These are phyloP conservation scores for Pestalotiopsis sp. DNA, from an alignment of 2,329 filamentous ascomycete genomes.

Conservation along the genomic window DNA sequence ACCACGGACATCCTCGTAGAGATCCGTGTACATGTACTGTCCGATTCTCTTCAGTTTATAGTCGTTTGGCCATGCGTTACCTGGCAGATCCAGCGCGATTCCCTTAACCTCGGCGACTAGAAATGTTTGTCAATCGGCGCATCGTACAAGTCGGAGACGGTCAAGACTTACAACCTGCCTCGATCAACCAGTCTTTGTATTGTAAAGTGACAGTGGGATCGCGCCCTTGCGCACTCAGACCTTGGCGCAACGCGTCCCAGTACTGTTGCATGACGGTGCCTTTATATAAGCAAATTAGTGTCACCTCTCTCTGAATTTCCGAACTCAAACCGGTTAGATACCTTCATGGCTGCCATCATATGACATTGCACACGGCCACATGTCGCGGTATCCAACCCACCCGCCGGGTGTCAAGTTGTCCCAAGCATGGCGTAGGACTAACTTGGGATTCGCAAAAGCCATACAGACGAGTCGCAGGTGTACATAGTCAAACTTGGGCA, in stretches of 20 bases:
- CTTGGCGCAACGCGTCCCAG: background rate
- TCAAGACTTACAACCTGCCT: constrained; percentile 13
- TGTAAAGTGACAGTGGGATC: background rate
- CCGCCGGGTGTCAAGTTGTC: constrained; percentile 34
- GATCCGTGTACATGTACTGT: constrained; percentile 17
- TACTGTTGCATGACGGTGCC: constrained; percentile 4
- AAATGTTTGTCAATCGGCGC: background rate
- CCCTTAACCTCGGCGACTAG: constrained; percentile 20
- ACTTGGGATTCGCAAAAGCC: constrained; percentile 45
- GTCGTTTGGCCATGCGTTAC: constrained; percentile 24
- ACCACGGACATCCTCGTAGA: constrained; percentile 16
- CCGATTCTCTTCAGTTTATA: constrained; percentile 22
- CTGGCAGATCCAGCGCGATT: constrained; percentile 18
- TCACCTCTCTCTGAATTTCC: background rate
- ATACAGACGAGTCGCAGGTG: constrained; percentile 37
- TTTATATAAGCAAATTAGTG: no score
- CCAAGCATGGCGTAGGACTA: constrained; percentile 42
- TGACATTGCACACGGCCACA: background rate
- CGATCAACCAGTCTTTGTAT: constrained; percentile 18
- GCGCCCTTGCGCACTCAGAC: background rate
- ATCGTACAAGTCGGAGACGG: constrained; percentile 5
- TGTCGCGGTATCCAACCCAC: constrained; percentile 23
- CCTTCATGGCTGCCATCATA: constrained; percentile 16
- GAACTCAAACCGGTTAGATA: constrained; percentile 6
- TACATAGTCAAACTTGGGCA: constrained; percentile 13